Evolutionary conservation across 345 rosid species (phyloP), one percentile per base, ranked within the genome.

Genomic region (Brassica juncea): DNA sequence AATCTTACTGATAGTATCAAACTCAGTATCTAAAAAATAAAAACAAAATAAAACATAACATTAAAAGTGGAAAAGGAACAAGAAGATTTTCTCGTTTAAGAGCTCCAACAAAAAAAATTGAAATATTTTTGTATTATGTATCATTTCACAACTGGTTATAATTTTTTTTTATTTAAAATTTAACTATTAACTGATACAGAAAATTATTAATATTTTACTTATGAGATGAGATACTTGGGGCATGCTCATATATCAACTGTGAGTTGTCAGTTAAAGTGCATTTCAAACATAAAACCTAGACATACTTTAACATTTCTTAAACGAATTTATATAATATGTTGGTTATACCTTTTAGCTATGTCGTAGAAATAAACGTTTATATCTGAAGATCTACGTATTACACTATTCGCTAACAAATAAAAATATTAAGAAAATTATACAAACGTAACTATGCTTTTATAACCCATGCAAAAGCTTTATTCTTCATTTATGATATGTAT

Each of bases 401-500:
- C 12, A 9, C 28, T 21, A 8, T 57, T 15, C 1, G 14, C 14
- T 58, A 1, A 21, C 25, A 23, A 23, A 23, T 23, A 23, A 39
- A 11, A 21, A 28, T 57, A 8, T 11, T 69, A 47, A 70, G 35
- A 77, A 70, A 62, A n/a, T 2, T 49, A 62, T 54, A 71, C 25
- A 23, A 23, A 23, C 65, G 66, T 55, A 54, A 62, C 39, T 57
- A 19, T 28, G 68, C 60, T 72, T 34, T 59, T 66, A 23, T 23
- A 21, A 66, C 58, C 66, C 81, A 78, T 71, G 72, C 81, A 71
- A 7, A 64, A 66, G 30, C 8, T 39, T 42, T 66, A 72, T 28
- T 39, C 5, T 15, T 71, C 30, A 32, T 49, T 30, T 37, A 10
- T 28, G 65, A 9, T 39, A 30, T 30, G 6, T 65, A 12, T 57